Base-by-base conservation (phyloP, 2,329 filamentous ascomycete genomes). In the Fusarium mangiferae region DNA sequence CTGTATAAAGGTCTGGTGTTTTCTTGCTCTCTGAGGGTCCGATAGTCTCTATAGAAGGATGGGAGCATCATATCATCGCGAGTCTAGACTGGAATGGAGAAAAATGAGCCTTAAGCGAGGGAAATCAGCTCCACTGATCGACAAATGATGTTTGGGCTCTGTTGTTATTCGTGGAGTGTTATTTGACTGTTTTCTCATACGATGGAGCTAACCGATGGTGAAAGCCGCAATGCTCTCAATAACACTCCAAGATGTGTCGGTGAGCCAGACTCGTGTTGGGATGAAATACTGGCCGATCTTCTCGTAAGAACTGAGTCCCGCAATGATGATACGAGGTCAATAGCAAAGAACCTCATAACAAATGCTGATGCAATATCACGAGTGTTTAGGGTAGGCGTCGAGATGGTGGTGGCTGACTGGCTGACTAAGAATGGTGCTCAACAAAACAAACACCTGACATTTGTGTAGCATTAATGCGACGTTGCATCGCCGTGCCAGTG, bases 401-500 rank as follows among this genome's bases (percentile, higher is more conserved):
- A 26, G 30, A 22, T 15, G 14, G 20, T 15, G 14, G 20, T 39
- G 14, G 49, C 55, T 61, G 45, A 55, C 42, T 44, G 4, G 55
- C 55, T 61, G 45, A 58, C 56, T 66, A 71, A 66, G 56, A 49
- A 26, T n/a, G 45, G 6, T 52, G 61, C 20, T 28, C 35, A 41
- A 41, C 20, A 55, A 41, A 55, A n/a, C 51, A 51, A 55, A n/a
- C 51, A 56, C 54, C 62, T 74, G 67, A 72, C 46, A 68, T 51
- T 49, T 15, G 48, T 72, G 56, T 66, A 35, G 33, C 26, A 33
- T 57, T 24, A 30, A 65, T 41, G 68, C 54, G 70, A 75, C 72
- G 72, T 74, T 74, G 57, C 72, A 73, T 71, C 49, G 30, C 26
- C 28, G 56, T 68, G 64, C 35, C 24, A 44, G 59, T 72, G 60